Evolutionary conservation across 2,329 filamentous ascomycete species (phyloP), one percentile per base, ranked within the genome.

Genomic region (Aspergillus cejpii): DNA sequence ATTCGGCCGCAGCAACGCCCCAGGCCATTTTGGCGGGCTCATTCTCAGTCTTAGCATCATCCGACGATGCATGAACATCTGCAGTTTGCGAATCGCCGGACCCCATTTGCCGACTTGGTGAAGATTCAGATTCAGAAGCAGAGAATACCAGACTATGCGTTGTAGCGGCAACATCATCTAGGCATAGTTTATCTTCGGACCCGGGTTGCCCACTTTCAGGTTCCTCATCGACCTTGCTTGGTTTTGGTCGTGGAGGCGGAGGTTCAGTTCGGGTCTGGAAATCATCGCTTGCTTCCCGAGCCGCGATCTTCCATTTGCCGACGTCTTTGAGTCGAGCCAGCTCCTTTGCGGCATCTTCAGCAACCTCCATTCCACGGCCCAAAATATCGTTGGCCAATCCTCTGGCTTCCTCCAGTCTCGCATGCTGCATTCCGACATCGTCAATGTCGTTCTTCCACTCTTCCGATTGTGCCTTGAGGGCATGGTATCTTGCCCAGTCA

Each of bases 401-500:
- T 57, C 85, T 82, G 14, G 87, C 85, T 43, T 80, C 72, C 15
- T 76, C 71, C 10, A 96, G 74, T 20, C 79, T 81, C 6, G 84
- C 79, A 61, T 96, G 86, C 3, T 80, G 77, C 48, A 84, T 77
- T 29, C 88, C 85, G 42, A 90, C 78, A 47, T 81, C 75, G 62
- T 87, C 83, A 38, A 98, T 81, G 55, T 94, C 87, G 27, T 80
- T 75, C 44, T 87, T 84, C 89, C 91, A 96, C 58, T 87, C 81
- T 38, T 84, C 83, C 41, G 96, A 86, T 10, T 85, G 84, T 43
- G 78, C 80, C 71, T 87, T 94, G 46, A 98, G 74, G 48, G 86
- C 81, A 64, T 97, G 89, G 62, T 95, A 98, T 64, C 91, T 92
- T 48, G 84, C 81, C 92, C 92, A 98, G 65, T 98, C 89, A 65